Conservation (phyloP, 2,329 filamentous ascomycete species). For the Blumeriella jaapii region DNA sequence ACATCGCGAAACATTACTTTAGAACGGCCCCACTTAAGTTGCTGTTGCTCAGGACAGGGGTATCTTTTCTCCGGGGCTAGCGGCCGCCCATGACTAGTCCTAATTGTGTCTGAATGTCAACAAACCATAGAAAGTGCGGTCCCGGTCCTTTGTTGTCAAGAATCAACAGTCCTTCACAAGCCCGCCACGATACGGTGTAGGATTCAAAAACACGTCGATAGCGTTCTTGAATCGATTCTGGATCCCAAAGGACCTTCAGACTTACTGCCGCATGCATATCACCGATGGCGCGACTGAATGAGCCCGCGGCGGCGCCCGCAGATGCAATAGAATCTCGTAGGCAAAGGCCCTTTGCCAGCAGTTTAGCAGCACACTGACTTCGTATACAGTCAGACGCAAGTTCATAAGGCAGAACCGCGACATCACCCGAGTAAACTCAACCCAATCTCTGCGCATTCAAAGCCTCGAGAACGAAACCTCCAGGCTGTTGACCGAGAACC, state of each 20-base stretch:
- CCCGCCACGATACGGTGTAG: too few relatives aligned
- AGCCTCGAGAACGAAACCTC: constrained; percentile 65
- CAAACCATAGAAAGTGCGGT: constrained; percentile 7
- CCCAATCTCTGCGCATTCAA: constrained; percentile 66
- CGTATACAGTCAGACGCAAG: constrained; percentile 55
- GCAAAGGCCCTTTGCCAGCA: background rate
- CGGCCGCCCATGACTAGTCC: constrained; percentile 2
- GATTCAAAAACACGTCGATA: too few relatives aligned
- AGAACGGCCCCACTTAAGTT: too few relatives aligned
- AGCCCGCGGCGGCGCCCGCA: constrained; percentile 51
- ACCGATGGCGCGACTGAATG: constrained; percentile 70
- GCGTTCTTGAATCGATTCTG: background rate
- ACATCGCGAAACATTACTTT: too few relatives aligned
- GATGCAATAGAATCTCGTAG: constrained; percentile 65
- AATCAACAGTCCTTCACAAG: too few relatives aligned
- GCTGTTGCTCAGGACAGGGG: background rate
- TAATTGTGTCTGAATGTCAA: constrained; percentile 23
- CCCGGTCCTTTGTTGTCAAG: constrained; percentile 4
- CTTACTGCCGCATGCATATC: constrained; percentile 20
- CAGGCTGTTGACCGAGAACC: constrained; percentile 66
- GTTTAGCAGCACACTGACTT: constrained; percentile 4
- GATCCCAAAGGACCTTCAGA: background rate
- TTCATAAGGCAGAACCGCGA: constrained; percentile 78
- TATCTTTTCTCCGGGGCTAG: background rate
- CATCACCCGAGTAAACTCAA: constrained; percentile 67